Base-by-base conservation (phyloP, 2,329 filamentous ascomycete genomes). In the Shiraia sp. region DNA sequence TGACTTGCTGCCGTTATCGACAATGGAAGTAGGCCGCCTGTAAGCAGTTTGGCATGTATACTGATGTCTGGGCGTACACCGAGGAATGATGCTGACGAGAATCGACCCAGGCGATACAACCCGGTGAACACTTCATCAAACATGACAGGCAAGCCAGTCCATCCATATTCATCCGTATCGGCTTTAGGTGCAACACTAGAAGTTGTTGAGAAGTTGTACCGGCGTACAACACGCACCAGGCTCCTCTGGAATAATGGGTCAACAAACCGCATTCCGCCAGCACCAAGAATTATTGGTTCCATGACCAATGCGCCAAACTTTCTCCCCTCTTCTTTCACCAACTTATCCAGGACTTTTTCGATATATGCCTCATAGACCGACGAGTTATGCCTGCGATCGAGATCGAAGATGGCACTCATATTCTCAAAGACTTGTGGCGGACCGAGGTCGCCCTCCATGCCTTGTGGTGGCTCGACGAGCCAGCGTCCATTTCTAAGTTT, bases 111-210 rank as follows among this genome's bases (percentile, higher is more conserved):
- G 10, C 90, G 87, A 65, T 91, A 91, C 4, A 95, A 74, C 1
- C 89, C 89, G 0, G 88, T 92, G 69, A 95, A 95, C 25, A 95
- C 89, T 63, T 95, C 90, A 61, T 95, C 89, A 51, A 90, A 89
- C 53, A 95, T 76, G 27, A 95, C 73, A 0, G 90, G 89, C 29
- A 15, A 15, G 14, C 1, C 13, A 1, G 76, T 75, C 89, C 89
- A 95, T 22, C 72, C 51, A 52, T 38, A 24, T 6, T 40, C 16
- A 7, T 49, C 43, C 28, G 40, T 29, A 3, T 26, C 25, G 6
- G 16, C 23, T 8, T 17, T 6, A 19, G 22, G 22, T n/a, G 19
- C 14, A 6, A 17, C 10, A 4, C 34, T 39, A 9, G 48, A 23
- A 10, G 52, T 45, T 5, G 58, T 42, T 26, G 71, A 67, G 53